Conservation (phyloP, 192 early-diverging fungal species). For the Umbelopsis vinacea region DNA sequence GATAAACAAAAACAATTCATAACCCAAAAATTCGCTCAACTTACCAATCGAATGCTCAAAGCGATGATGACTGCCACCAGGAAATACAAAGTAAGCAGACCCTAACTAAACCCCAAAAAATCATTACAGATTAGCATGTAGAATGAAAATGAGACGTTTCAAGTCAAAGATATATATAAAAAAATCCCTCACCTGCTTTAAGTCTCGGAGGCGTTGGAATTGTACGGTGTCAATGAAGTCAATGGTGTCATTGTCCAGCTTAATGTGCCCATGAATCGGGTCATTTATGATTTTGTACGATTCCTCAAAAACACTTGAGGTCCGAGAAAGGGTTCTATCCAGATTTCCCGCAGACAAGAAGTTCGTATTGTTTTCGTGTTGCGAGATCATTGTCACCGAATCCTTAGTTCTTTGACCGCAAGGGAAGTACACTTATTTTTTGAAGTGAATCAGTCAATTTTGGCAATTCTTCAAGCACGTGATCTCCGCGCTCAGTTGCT, state of each 20-base stretch:
- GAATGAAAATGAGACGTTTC: neutral
- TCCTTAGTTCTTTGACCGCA: neutral
- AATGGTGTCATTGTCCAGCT: slow-evolving; percentile 66
- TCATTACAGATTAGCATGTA: neutral
- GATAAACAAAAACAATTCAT: neutral
- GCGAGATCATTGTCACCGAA: neutral
- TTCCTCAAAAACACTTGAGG: slow-evolving; percentile 23
- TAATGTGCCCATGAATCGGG: slow-evolving; percentile 82
- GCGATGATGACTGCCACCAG: slow-evolving; percentile 92
- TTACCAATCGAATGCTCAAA: slow-evolving; percentile 90
- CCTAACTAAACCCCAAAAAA: slow-evolving; percentile 57
- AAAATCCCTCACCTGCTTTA: slow-evolving; percentile 71
- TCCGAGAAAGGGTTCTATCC: neutral
- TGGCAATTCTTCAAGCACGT: neutral
- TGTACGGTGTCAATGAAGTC: slow-evolving; percentile 90
- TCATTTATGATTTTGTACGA: slow-evolving; percentile 62
- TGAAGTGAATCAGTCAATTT: neutral
- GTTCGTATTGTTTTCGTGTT: neutral
- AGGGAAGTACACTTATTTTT: neutral
- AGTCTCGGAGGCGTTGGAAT: slow-evolving; percentile 93
- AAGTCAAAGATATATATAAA: neutral
- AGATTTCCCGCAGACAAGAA: neutral
- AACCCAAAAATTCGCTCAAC: neutral
- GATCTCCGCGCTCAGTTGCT: neutral
- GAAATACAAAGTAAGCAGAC: slow-evolving; percentile 87